A percentile compares a stretch with the other conserved stretches of the same genome.
Evolutionary conservation across 192 early-diverging fungal genomes (phyloP).

Genomic region (Lobosporangium transversale): DNA sequence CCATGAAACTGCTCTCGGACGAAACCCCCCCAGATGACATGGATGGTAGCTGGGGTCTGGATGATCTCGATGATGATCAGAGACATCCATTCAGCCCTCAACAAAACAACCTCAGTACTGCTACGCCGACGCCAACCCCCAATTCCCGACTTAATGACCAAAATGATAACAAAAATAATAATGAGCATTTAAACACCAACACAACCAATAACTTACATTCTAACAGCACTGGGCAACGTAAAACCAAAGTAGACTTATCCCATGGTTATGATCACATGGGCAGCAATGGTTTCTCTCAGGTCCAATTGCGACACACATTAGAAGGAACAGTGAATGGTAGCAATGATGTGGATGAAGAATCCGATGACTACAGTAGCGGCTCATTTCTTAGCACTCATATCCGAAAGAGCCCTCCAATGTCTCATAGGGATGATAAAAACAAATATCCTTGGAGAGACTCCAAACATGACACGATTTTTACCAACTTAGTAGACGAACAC

Average conservation of each 20-base stretch:
- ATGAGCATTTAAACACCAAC: constrained; percentile 28
- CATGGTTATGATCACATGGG: constrained; percentile 40
- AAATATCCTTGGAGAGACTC: constrained; percentile 42
- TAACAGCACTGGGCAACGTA: constrained; percentile 12
- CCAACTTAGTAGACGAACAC: constrained; percentile 19
- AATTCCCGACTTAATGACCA: constrained; percentile 42
- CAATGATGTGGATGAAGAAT: background rate
- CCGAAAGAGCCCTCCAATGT: constrained; percentile 2
- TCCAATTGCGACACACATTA: background rate
- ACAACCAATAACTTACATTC: constrained; percentile 5
- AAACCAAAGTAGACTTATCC: background rate
- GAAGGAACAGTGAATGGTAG: background rate
- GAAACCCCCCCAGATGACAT: constrained; percentile 44
- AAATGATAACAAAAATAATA: constrained; percentile 40
- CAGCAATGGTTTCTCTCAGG: background rate
- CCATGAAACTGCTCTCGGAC: constrained; percentile 32
- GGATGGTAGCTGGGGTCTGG: constrained; percentile 43
- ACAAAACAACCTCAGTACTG: constrained; percentile 1
- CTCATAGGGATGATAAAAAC: constrained; percentile 4
- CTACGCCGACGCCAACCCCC: constrained; percentile 2
- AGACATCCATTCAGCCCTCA: background rate
- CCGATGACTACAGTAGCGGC: background rate
- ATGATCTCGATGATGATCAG: constrained; percentile 30
- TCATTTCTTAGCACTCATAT: constrained; percentile 10
- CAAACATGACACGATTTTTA: constrained; percentile 31